Conservation (phyloP, 2,329 filamentous ascomycete genomes). For the Pseudopyrenochaeta lycopersici region DNA sequence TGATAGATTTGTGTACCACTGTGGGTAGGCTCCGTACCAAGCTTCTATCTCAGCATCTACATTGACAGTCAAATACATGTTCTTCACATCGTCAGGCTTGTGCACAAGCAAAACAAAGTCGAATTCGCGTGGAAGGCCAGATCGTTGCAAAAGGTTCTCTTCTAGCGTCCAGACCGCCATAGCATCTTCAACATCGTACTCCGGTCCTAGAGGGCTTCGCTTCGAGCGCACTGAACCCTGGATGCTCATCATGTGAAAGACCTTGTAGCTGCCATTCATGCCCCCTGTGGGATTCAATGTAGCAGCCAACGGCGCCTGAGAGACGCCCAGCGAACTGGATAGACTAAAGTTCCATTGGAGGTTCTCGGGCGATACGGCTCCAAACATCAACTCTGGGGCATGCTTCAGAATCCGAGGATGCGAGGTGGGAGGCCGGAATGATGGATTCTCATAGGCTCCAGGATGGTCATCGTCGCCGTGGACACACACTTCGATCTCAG, state of each 20-base stretch:
- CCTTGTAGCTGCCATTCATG: slow-evolving; percentile 52
- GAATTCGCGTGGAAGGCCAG: slow-evolving; percentile 61
- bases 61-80: slow-evolving; percentile 52
- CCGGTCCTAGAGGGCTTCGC: slow-evolving; percentile 43
- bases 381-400: slow-evolving; percentile 60
- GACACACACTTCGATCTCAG: slow-evolving; percentile 54
- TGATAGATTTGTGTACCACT: slow-evolving; percentile 49
- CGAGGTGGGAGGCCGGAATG: slow-evolving; percentile 23
- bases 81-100: slow-evolving; percentile 53
- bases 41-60: slow-evolving; percentile 54
- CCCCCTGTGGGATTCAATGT: slow-evolving; percentile 54
- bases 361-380: slow-evolving; percentile 57
- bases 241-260: slow-evolving; percentile 61
- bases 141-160: slow-evolving; percentile 59
- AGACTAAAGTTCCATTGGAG: slow-evolving; percentile 60
- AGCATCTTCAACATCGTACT: slow-evolving; percentile 54
- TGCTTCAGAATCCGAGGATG: slow-evolving; percentile 59
- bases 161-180: slow-evolving; percentile 61
- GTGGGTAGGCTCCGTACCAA: slow-evolving; percentile 54
- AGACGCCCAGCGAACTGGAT: slow-evolving; percentile 57
- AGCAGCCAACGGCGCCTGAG: slow-evolving; percentile 55
- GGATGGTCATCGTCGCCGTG: slow-evolving; percentile 31
- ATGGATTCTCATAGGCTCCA: slow-evolving; percentile 10
- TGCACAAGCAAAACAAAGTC: slow-evolving; percentile 61
- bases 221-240: slow-evolving; percentile 57